Base-by-base conservation (phyloP, 495 filamentous ascomycete species). In the Daldinia concentrica region DNA sequence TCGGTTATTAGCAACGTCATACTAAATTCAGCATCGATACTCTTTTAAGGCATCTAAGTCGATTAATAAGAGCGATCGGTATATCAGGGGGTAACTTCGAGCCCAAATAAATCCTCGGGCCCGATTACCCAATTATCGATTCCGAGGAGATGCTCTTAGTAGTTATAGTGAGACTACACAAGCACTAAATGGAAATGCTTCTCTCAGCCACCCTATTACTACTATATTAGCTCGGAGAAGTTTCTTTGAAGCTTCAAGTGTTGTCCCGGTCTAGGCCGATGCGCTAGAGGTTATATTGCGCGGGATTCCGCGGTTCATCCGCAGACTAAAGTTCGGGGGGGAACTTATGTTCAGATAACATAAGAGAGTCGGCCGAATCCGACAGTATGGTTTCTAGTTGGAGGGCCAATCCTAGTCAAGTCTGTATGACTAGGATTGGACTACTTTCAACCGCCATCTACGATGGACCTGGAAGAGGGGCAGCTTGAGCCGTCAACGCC, bases 271-370 rank as follows among this genome's bases (percentile, higher is more conserved):
- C 17, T 45, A 22, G n/a, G 17, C 41, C 17, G 41, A 45, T 45
- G 27, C 26, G 19, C 26, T 4, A 54, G 14, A 6, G 24, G 24
- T 15, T n/a, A 69, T 26, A 69, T 17, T 1, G 27, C 19, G 37
- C 27, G 27, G 43, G n/a, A 54, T 41, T 34, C 11, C 43, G 45
- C 61, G 56, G 61, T 61, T 70, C 50, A 37, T 60, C 36, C 29
- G 6, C 51, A 60, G 2, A 39, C 56, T 52, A 43, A 60, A 48
- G 32, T 32, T 19, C 22, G 55, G 45, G 30, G 41, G 12, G 17
- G n/a, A 15, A 12, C 60, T 26, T 45, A 19, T 32, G 43, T 22
- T 19, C 50, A 51, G 30, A 57, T 51, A 52, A 45, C n/a, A 58
- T 58, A 58, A 45, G 12, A 17, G 15, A 24, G 3, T 62, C 12